phyloP scores from a whole-genome alignment of 495 filamentous ascomycete species.

The Hyaloscypha variabilis region DNA sequence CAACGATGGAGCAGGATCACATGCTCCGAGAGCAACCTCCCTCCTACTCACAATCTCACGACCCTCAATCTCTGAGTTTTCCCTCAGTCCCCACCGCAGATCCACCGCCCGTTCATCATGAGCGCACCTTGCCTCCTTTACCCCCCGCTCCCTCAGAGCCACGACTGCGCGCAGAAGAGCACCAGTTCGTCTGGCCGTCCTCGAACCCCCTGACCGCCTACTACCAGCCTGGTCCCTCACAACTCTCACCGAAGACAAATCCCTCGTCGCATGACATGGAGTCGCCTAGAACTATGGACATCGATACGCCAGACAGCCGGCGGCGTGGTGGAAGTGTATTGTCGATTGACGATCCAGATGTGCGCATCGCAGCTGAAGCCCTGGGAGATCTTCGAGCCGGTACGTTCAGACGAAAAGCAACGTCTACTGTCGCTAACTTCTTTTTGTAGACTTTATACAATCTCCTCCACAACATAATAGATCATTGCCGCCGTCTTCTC shows the following conservation, averaged over 20 bases:
- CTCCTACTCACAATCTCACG: constrained; percentile 45
- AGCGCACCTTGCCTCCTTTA: constrained; percentile 30
- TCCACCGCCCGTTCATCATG: constrained; percentile 28
- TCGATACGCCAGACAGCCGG: constrained; percentile 34
- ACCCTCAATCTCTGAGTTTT: constrained; percentile 35
- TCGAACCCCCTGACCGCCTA: constrained; percentile 56
- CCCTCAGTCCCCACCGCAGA: constrained; percentile 30
- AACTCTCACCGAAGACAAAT: constrained; percentile 28
- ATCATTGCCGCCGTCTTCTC: constrained; percentile 35
- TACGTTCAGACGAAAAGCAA: constrained; percentile 40
- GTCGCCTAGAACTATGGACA: constrained; percentile 32
- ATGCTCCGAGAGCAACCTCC: constrained; percentile 40
- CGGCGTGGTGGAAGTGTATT: constrained; percentile 53
- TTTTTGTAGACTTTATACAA: constrained; percentile 52
- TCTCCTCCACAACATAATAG: constrained; percentile 51
- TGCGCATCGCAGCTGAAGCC: constrained; percentile 81
- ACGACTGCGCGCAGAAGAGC: constrained; percentile 22
- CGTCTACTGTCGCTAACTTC: constrained; percentile 5
- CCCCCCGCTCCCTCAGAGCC: constrained; percentile 22
- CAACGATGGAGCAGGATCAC: constrained; percentile 43
- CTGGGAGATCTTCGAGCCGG: constrained; percentile 82
- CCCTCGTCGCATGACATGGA: constrained; percentile 17
- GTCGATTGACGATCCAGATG: constrained; percentile 78
- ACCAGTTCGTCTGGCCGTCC: constrained; percentile 49
- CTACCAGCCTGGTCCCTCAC: constrained; percentile 39